phyloP scores from a whole-genome alignment of 371 early-diverging fungal genomes.

The Haplosporangium sp. region DNA sequence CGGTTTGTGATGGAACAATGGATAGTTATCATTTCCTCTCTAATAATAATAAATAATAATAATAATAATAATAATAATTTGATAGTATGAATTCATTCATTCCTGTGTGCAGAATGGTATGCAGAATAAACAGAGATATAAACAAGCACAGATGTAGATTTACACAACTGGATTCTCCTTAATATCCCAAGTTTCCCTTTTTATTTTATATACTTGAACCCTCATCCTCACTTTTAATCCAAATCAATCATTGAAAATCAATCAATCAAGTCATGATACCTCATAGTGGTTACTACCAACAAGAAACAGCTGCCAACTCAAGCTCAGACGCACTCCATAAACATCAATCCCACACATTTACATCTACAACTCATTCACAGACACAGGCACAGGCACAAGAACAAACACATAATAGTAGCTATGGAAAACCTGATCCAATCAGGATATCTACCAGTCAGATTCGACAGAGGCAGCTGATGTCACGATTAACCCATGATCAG shows the following conservation, averaged over 20 bases:
- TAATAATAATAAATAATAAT: too few relatives aligned
- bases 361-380: background rate
- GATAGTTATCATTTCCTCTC: background rate
- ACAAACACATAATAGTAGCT: background rate
- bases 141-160: conserved; percentile 1
- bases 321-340: background rate
- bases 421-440: conserved; percentile 15
- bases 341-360: background rate
- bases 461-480: background rate
- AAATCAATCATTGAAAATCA: background rate
- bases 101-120: conserved; percentile 11
- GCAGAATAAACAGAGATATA: conserved; percentile 5
- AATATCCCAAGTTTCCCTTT: background rate
- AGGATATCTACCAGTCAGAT: background rate
- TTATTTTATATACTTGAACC: background rate
- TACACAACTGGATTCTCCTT: background rate
- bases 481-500: conserved; percentile 2
- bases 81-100: background rate
- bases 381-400: background rate
- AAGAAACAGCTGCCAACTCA: background rate
- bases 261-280: background rate
- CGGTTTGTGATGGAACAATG: background rate
- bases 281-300: background rate
- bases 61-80: background rate
- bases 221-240: background rate